A percentile compares a stretch with the other conserved stretches of the same genome.
Evolutionary conservation across 768 basidiomycete genomes (phyloP).

Genomic region (Tremella fuciformis): DNA sequence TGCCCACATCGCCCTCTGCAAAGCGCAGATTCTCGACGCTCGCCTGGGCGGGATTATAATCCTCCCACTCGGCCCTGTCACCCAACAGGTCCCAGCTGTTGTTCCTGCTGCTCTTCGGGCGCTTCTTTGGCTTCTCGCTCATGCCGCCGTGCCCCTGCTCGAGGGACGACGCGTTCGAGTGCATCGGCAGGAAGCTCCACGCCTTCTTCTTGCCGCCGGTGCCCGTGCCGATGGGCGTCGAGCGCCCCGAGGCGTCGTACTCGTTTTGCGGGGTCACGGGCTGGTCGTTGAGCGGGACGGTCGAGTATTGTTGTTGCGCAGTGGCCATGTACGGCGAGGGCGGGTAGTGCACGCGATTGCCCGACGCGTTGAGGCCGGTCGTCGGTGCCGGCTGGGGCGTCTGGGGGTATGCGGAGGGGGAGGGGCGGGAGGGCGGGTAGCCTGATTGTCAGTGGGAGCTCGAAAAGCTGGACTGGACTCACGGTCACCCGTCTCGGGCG

Average conservation of each 20-base stretch:
- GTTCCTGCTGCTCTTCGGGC: constrained; percentile 24
- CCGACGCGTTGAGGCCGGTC: constrained; percentile 1
- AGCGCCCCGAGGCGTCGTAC: constrained; percentile 14
- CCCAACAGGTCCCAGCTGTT: constrained; percentile 43
- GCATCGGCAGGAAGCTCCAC: constrained; percentile 36
- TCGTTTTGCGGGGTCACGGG: neutral
- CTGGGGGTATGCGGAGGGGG: neutral
- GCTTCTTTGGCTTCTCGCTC: constrained; percentile 19
- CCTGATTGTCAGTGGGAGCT: neutral
- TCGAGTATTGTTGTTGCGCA: constrained; percentile 26
- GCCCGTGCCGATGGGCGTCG: constrained; percentile 23
- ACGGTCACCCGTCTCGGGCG: constrained; percentile 1
- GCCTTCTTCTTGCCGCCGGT: constrained; percentile 18
- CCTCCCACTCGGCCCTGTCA: constrained; percentile 50
- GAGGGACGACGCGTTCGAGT: constrained; percentile 11
- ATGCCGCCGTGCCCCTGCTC: constrained; percentile 16
- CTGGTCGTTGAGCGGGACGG: constrained; percentile 29
- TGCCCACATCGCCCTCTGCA: constrained; percentile 51
- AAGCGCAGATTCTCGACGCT: constrained; percentile 47
- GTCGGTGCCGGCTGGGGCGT: constrained; percentile 1
- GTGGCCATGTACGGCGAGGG: constrained; percentile 31
- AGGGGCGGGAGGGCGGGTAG: neutral
- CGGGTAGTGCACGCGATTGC: constrained; percentile 36
- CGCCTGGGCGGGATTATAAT: constrained; percentile 47
- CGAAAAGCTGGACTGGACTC: neutral